A percentile compares a stretch with the other conserved stretches of the same genome.
Conservation (phyloP, 148 eudicot genomes). For the Agrostemma githago region DNA sequence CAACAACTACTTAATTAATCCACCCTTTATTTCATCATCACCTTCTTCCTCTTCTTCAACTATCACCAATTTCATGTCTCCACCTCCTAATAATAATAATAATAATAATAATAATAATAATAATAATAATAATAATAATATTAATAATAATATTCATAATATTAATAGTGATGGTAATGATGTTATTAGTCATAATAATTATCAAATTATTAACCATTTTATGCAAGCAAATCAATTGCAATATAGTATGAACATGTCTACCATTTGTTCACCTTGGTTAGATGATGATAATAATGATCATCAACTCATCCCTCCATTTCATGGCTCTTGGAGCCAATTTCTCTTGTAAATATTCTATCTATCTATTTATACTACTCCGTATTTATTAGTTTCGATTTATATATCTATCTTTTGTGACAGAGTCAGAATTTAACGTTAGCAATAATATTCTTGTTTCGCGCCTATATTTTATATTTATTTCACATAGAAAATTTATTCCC, state of each 20-base stretch:
- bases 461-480: not conserved
- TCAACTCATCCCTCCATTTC: constrained; percentile 31
- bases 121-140: not conserved
- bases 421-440: not conserved
- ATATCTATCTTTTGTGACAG: not conserved
- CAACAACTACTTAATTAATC: constrained; percentile 41
- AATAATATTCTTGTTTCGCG: not conserved
- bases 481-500: not conserved
- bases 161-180: not conserved
- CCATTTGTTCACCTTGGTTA: constrained; percentile 27
- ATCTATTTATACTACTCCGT: too few species aligned
- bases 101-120: not conserved
- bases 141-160: too few species aligned
- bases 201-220: not conserved
- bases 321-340: constrained; percentile 71
- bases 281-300: constrained; percentile 23
- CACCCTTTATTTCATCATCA: constrained; percentile 24
- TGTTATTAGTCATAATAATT: not conserved
- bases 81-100: constrained; percentile 30
- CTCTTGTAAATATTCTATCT: constrained; percentile 43
- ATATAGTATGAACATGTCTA: constrained; percentile 21
- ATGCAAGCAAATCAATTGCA: constrained; percentile 8
- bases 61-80: constrained; percentile 27
- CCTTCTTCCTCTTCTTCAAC: constrained; percentile 27
- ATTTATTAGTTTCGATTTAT: not conserved